Evolutionary conservation across 2,329 filamentous ascomycete species (phyloP).

Genomic region (Fusarium metavorans): DNA sequence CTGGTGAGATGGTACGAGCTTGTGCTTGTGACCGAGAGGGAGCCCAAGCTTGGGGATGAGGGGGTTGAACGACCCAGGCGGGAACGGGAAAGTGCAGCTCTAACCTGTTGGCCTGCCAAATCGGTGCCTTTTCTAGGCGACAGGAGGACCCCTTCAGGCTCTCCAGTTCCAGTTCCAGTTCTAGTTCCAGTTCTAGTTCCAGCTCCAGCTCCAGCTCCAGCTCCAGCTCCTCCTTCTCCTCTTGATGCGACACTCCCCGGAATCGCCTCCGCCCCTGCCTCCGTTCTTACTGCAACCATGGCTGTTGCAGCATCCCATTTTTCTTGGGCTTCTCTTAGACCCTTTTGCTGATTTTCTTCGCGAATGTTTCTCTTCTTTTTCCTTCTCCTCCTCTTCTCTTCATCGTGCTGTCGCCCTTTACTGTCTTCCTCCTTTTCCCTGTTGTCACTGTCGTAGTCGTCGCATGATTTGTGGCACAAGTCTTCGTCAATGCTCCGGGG

Average conservation of each 20-base stretch:
- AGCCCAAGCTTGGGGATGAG: constrained; percentile 34
- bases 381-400: neutral
- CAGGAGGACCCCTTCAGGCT: constrained; percentile 26
- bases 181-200: neutral
- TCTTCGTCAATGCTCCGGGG: constrained; percentile 20
- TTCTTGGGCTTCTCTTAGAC: constrained; percentile 38
- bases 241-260: constrained; percentile 24
- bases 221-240: constrained; percentile 8
- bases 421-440: neutral
- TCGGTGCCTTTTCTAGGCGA: constrained; percentile 38
- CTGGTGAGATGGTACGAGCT: constrained; percentile 24
- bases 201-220: neutral
- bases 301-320: constrained; percentile 38
- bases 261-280: constrained; percentile 25
- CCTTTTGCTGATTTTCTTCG: constrained; percentile 33
- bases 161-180: neutral
- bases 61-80: constrained; percentile 33
- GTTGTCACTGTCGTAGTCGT: constrained; percentile 6
- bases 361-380: constrained; percentile 9
- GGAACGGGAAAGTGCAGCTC: constrained; percentile 37
- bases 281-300: constrained; percentile 27
- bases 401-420: constrained; percentile 1
- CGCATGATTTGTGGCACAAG: constrained; percentile 10
- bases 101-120: constrained; percentile 36
- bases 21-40: constrained; percentile 20